Evolutionary conservation across 2,329 filamentous ascomycete species (phyloP).

Genomic region (Sporothrix sp.): DNA sequence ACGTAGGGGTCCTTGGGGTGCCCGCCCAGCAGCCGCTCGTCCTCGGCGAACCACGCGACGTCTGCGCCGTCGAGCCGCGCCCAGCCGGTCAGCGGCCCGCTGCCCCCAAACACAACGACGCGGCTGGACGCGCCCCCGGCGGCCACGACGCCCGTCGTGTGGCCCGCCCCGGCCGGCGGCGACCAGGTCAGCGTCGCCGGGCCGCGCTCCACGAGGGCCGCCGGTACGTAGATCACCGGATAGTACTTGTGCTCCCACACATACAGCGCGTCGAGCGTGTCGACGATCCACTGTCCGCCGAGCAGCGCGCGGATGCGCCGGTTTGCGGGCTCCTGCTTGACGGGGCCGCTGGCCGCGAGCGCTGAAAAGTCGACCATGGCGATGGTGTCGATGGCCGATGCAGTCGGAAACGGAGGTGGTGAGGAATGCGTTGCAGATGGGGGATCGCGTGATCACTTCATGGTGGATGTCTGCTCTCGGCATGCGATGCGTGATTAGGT

Average conservation of each 20-base stretch:
- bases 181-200: constrained; percentile 6
- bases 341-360: constrained; percentile 22
- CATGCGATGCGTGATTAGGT: no score
- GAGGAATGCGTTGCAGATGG: no score
- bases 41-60: constrained; percentile 30
- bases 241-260: constrained; percentile 30
- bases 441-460: no score
- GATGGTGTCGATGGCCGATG: neutral
- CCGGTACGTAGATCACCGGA: constrained; percentile 27
- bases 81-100: constrained; percentile 17
- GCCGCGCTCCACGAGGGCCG: constrained; percentile 16
- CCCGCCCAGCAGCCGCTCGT: constrained; percentile 26
- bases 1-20: constrained; percentile 62
- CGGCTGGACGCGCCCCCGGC: constrained; percentile 17
- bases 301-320: constrained; percentile 26
- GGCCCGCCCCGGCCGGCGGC: constrained; percentile 13
- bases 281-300: constrained; percentile 24
- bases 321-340: constrained; percentile 24
- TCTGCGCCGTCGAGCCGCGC: constrained; percentile 16
- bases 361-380: constrained; percentile 19
- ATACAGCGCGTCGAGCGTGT: constrained; percentile 25
- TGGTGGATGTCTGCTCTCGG: no score
- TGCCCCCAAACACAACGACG: constrained; percentile 17
- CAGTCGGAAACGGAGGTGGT: neutral
- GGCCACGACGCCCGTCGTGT: constrained; percentile 18